Percentiles rank a stretch among this genome's conserved stretches.
Conservation (phyloP, 2,329 filamentous ascomycete species). For the Uncinocarpus reesii region DNA sequence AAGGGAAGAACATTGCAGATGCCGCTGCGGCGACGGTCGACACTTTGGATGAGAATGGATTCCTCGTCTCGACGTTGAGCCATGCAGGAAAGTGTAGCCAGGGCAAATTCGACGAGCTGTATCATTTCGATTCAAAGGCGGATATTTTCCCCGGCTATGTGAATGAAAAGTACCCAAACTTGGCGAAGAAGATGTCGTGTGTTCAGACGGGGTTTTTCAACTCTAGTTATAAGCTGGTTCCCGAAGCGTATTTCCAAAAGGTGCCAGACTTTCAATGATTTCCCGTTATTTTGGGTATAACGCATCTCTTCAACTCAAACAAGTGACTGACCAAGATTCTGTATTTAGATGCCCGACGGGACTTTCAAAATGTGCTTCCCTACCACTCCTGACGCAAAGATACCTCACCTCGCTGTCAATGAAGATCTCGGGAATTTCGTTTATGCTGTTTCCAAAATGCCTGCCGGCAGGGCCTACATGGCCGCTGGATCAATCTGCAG, state of each 20-base stretch:
- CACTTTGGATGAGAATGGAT: constrained; percentile 40
- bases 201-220: constrained; percentile 44
- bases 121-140: constrained; percentile 43
- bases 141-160: constrained; percentile 40
- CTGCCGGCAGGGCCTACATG: constrained; percentile 42
- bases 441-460: constrained; percentile 43
- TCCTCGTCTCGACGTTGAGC: constrained; percentile 45
- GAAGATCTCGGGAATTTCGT: constrained; percentile 41
- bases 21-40: constrained; percentile 31
- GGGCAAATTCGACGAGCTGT: constrained; percentile 41
- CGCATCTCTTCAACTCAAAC: background rate
- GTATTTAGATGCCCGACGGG: constrained; percentile 30
- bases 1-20: constrained; percentile 33
- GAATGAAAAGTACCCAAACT: constrained; percentile 32
- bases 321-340: background rate
- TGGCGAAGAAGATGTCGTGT: constrained; percentile 42
- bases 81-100: constrained; percentile 40
- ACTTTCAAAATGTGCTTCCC: constrained; percentile 42
- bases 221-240: constrained; percentile 41
- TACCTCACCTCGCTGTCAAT: constrained; percentile 42
- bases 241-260: constrained; percentile 40
- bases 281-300: background rate
- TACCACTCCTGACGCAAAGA: constrained; percentile 29
- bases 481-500: constrained; percentile 39
- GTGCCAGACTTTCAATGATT: constrained; percentile 22